Evolutionary conservation across 2,329 filamentous ascomycete genomes (phyloP).

Genomic region (Fusarium coffeatum): DNA sequence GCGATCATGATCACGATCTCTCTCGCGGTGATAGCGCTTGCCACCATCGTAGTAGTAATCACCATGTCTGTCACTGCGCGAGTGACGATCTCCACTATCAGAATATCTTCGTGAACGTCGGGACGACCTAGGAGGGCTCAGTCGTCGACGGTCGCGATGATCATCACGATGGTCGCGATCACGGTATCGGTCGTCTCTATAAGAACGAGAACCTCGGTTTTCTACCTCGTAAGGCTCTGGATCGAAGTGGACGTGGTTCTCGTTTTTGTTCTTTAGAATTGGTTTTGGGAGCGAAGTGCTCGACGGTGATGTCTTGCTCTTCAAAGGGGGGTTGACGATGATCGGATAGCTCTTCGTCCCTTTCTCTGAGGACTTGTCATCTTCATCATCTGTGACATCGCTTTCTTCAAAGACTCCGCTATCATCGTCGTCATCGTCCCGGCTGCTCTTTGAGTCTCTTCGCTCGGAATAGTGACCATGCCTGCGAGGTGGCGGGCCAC

Average conservation of each 20-base stretch:
- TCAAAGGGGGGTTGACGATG: slow-evolving; percentile 53
- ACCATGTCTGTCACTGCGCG: slow-evolving; percentile 48
- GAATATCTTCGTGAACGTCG: slow-evolving; percentile 47
- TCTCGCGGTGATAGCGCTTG: slow-evolving; percentile 52
- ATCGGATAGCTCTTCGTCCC: slow-evolving; percentile 51
- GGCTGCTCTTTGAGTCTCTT: slow-evolving; percentile 51
- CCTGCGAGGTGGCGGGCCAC: slow-evolving; percentile 15
- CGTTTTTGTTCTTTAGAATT: slow-evolving; percentile 71
- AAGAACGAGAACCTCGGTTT: slow-evolving; percentile 44
- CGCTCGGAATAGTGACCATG: slow-evolving; percentile 34
- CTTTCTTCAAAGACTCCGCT: slow-evolving; percentile 49
- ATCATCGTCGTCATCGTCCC: slow-evolving; percentile 49
- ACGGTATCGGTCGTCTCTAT: slow-evolving; percentile 51
- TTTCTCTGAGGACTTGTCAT: slow-evolving; percentile 49
- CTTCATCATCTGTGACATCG: slow-evolving; percentile 50
- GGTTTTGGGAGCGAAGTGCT: slow-evolving; percentile 62
- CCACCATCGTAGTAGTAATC: slow-evolving; percentile 51
- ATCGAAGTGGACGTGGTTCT: slow-evolving; percentile 67
- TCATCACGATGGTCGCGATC: slow-evolving; percentile 45
- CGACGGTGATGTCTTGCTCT: slow-evolving; percentile 51
- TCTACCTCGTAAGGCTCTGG: slow-evolving; percentile 61
- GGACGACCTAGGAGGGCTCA: slow-evolving; percentile 30
- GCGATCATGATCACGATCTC: slow-evolving; percentile 52
- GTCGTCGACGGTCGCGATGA: slow-evolving; percentile 40
- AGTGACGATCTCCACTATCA: slow-evolving; percentile 42